Conservation (phyloP, 2,329 filamentous ascomycete genomes). For the Talaromyces verruculosus region DNA sequence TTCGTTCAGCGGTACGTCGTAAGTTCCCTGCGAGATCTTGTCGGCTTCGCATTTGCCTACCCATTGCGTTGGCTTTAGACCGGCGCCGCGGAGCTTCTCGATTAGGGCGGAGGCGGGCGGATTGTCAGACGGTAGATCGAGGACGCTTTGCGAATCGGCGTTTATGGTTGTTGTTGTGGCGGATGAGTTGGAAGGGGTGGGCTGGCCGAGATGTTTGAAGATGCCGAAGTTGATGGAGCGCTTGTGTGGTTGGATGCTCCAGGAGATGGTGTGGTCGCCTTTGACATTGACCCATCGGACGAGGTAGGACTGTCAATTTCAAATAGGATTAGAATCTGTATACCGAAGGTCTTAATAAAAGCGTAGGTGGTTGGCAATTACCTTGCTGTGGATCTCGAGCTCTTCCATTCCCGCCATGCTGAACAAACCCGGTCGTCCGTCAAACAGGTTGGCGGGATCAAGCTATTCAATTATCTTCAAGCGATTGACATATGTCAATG, state of each 20-base stretch:
- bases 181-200: constrained; percentile 51
- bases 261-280: constrained; percentile 87
- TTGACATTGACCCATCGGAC: constrained; percentile 95
- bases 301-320: constrained; percentile 70
- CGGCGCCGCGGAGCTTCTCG: constrained; percentile 63
- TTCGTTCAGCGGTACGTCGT: constrained; percentile 71
- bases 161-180: constrained; percentile 11
- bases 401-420: constrained; percentile 92
- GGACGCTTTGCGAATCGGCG: neutral
- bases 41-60: constrained; percentile 94
- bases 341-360: too few relatives aligned
- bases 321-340: too few relatives aligned
- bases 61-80: constrained; percentile 69
- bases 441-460: neutral
- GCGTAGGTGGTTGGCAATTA: constrained; percentile 40
- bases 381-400: constrained; percentile 96
- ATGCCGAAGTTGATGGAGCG: constrained; percentile 98
- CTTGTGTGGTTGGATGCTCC: constrained; percentile 96
- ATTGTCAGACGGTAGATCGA: constrained; percentile 34
- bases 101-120: constrained; percentile 69
- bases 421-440: neutral
- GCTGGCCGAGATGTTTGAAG: constrained; percentile 87
- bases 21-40: constrained; percentile 87
- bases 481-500: neutral
- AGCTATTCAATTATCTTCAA: neutral